phyloP scores from a whole-genome alignment of 805 yeast species.

The Kuraishia hungarica region DNA sequence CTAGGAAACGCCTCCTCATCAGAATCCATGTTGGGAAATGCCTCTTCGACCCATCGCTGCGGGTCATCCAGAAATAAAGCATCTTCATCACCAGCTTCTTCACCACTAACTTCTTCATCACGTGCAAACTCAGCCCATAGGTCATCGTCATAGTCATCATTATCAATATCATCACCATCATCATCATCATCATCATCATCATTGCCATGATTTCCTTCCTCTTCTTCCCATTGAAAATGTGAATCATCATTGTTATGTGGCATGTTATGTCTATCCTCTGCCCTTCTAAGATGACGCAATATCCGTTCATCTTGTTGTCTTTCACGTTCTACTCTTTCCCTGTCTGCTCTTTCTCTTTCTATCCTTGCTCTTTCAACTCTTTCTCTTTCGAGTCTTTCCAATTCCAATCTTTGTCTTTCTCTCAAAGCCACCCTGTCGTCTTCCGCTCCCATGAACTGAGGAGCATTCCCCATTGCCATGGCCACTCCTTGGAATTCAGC shows the following conservation, averaged over 20 bases:
- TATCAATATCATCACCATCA: too few relatives aligned
- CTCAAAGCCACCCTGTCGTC: neutral
- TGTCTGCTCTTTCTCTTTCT: neutral
- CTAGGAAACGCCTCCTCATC: constrained; percentile 3
- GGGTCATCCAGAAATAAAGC: neutral
- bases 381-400: neutral
- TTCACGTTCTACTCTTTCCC: neutral
- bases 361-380: too few relatives aligned
- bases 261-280: neutral
- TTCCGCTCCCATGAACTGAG: neutral
- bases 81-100: too few relatives aligned
- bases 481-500: neutral
- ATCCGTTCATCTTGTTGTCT: neutral
- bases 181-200: too few relatives aligned
- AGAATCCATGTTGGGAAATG: neutral
- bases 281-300: neutral
- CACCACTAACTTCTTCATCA: too few relatives aligned
- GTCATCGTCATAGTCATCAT: too few relatives aligned
- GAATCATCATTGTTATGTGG: too few relatives aligned
- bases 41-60: neutral
- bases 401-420: neutral
- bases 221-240: neutral
- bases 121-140: too few relatives aligned
- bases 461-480: neutral
- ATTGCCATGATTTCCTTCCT: neutral